Conservation (phyloP, 257 asterid species). For the Prunella vulgaris region DNA sequence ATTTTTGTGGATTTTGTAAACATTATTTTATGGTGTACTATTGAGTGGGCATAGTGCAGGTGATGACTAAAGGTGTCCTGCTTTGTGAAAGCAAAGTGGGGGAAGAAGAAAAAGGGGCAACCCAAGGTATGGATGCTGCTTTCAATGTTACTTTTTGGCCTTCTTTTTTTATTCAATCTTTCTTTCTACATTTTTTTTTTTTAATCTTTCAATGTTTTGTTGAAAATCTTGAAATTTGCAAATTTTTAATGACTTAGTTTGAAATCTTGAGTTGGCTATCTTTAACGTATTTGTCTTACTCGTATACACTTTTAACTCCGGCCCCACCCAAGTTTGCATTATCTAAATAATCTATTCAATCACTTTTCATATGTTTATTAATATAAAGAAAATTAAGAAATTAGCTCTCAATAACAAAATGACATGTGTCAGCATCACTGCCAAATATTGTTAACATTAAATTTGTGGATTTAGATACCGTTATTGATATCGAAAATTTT, state of each 20-base stretch:
- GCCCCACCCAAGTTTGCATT: neutral
- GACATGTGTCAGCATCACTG: too few relatives aligned
- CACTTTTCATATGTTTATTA: neutral
- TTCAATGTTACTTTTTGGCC: constrained; percentile 3
- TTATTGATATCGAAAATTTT: too few relatives aligned
- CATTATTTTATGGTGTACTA: neutral
- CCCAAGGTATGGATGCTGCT: constrained; percentile 20
- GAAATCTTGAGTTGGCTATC: neutral
- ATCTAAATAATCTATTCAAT: neutral
- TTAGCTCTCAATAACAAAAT: too few relatives aligned
- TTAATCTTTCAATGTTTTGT: neutral
- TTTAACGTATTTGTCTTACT: constrained; percentile 6
- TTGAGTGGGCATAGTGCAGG: neutral
- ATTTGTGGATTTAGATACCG: too few relatives aligned
- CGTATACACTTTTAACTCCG: neutral
- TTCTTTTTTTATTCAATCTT: neutral
- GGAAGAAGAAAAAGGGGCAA: neutral
- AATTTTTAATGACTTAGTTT: neutral
- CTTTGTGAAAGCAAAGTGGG: constrained; percentile 31
- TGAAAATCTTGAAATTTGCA: neutral
- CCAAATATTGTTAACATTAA: too few relatives aligned
- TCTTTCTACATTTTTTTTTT: neutral
- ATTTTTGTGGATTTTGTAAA: too few relatives aligned
- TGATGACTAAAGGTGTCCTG: constrained; percentile 12
- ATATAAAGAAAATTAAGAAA: too few relatives aligned